Evolutionary conservation across 1,284 basidiomycete genomes (phyloP).

Genomic region (Rhodotorula sp.): DNA sequence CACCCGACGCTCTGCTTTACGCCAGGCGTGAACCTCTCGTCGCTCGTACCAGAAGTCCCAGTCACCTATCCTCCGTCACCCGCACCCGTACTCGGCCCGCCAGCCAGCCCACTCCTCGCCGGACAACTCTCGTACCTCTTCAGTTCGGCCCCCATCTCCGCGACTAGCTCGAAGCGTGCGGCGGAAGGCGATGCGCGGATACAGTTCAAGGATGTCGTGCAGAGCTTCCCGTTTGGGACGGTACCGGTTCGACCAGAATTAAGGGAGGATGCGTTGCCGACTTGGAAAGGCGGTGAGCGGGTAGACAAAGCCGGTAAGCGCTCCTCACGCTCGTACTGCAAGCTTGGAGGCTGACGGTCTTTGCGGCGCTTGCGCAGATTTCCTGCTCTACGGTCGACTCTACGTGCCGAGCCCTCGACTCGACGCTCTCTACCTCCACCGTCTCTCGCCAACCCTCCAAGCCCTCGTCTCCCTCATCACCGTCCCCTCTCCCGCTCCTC

Average conservation of each 20-base stretch:
- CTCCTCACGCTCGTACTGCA: too few species aligned
- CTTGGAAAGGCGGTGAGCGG: conserved; percentile 69
- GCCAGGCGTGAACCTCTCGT: conserved; percentile 43
- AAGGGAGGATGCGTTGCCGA: conserved; percentile 61
- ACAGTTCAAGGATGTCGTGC: conserved; percentile 82
- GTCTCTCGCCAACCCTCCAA: conserved; percentile 58
- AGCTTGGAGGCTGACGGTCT: too few species aligned
- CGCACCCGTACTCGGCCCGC: conserved; percentile 40
- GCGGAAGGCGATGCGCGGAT: conserved; percentile 64
- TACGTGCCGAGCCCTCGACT: conserved; percentile 85
- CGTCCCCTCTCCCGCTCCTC: conserved; percentile 44
- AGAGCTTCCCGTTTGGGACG: conserved; percentile 75
- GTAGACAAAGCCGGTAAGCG: conserved; percentile 68
- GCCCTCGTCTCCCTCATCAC: conserved; percentile 55
- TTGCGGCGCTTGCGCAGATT: conserved; percentile 57
- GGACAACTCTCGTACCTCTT: conserved; percentile 72
- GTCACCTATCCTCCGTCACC: conserved; percentile 30
- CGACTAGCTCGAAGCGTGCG: conserved; percentile 48
- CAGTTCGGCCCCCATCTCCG: conserved; percentile 38
- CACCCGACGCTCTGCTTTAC: conserved; percentile 42
- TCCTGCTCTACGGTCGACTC: conserved; percentile 85
- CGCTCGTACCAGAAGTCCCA: conserved; percentile 26
- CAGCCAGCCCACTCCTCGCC: conserved; percentile 46
- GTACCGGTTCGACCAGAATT: conserved; percentile 70
- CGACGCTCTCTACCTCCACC: conserved; percentile 82